phyloP scores from a whole-genome alignment of 441 rosid genomes.

The Monsonia emarginata region DNA sequence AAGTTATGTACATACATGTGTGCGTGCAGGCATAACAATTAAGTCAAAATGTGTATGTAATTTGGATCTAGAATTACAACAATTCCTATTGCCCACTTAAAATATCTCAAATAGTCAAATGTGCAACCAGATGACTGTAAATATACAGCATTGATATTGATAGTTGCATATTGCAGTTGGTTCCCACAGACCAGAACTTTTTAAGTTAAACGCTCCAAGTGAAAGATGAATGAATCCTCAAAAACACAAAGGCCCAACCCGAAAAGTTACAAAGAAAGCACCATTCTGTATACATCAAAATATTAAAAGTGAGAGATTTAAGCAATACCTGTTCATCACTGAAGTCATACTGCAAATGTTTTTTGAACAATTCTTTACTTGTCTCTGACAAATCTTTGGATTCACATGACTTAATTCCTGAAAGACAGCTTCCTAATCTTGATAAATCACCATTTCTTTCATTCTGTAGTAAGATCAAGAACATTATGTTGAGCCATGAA shows the following conservation, averaged over 20 bases:
- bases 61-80: neutral
- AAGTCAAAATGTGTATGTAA: neutral
- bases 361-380: constrained; percentile 30
- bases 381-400: constrained; percentile 21
- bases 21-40: too few species aligned
- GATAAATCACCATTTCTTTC: constrained; percentile 44
- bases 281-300: neutral
- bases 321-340: constrained; percentile 66
- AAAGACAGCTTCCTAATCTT: constrained; percentile 30
- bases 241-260: constrained; percentile 3
- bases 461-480: constrained; percentile 39
- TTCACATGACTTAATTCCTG: constrained; percentile 25
- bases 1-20: neutral
- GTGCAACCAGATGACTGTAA: neutral
- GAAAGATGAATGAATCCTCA: neutral
- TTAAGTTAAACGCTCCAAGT: neutral
- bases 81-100: neutral
- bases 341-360: constrained; percentile 45
- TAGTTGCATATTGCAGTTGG: neutral
- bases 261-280: neutral
- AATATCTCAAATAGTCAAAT: neutral
- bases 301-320: constrained; percentile 2
- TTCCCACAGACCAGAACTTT: neutral
- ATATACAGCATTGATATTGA: neutral
- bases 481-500: constrained; percentile 46